A percentile compares a stretch with the other conserved stretches of the same genome.
These are phyloP conservation scores for Brassica hybrid DNA, from an alignment of 441 rosid species.

Conservation along the genomic window DNA sequence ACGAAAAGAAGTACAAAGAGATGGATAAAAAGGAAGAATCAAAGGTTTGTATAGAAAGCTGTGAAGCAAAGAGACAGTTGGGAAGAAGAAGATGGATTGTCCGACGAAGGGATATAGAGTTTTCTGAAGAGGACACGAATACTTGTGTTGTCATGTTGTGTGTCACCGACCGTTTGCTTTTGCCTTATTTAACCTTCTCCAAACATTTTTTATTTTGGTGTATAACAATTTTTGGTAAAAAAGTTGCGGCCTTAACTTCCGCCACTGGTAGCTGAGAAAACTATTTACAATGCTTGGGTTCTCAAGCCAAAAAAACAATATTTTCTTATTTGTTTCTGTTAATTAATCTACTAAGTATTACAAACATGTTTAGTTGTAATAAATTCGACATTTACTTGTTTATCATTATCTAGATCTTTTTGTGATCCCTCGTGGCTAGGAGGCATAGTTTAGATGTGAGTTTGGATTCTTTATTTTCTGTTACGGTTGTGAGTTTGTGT, in stretches of 20 bases:
- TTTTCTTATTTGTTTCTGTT: conserved; percentile 9
- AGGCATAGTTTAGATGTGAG: background rate
- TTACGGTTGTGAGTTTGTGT: background rate
- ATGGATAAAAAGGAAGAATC: conserved; percentile 14
- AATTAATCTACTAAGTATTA: conserved; percentile 24
- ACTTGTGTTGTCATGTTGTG: no score
- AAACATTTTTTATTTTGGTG: no score
- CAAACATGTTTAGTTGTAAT: conserved; percentile 1
- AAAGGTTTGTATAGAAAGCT: conserved; percentile 56
- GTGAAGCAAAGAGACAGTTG: conserved; percentile 51
- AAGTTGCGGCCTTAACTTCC: no score
- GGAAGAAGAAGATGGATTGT: conserved; percentile 30
- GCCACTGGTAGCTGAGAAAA: no score
- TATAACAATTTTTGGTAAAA: no score
- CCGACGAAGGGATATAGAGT: conserved; percentile 56
- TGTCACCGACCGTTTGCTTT: conserved; percentile 25
- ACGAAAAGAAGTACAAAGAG: background rate
- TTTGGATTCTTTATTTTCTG: background rate
- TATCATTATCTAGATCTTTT: background rate
- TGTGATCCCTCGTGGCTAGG: background rate
- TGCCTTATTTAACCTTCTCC: conserved; percentile 29
- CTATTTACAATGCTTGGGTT: no score
- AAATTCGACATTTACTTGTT: background rate
- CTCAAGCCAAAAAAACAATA: no score
- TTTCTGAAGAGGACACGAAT: conserved; percentile 44